phyloP scores from a whole-genome alignment of 176 grass and related monocot species.

The Bothriochloa decipiens region DNA sequence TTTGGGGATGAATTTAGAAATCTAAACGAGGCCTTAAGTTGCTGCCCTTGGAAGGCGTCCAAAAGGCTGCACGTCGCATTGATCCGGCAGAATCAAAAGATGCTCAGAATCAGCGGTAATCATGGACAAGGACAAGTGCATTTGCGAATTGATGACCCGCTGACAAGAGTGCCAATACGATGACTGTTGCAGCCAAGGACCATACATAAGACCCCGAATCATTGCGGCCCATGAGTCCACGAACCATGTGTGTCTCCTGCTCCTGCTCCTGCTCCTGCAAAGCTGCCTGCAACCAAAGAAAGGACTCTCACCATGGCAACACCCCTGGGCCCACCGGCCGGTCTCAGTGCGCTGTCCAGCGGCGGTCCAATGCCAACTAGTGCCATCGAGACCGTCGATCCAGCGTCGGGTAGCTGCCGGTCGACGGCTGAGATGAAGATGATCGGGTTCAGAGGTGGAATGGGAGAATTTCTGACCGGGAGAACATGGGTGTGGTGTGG shows the following conservation, averaged over 20 bases:
- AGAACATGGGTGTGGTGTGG: conserved; percentile 42
- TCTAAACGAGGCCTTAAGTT: too few species aligned
- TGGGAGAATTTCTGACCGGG: background rate
- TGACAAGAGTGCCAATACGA: conserved; percentile 1
- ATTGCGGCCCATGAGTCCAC: conserved; percentile 4
- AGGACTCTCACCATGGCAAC: conserved; percentile 3
- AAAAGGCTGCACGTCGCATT: background rate
- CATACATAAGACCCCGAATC: conserved; percentile 9
- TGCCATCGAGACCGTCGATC: background rate
- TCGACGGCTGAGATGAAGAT: background rate
- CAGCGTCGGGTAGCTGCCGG: background rate
- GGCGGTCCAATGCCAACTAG: background rate
- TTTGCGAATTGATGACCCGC: background rate
- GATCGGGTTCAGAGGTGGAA: background rate
- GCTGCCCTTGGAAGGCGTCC: background rate
- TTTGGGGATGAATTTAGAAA: too few species aligned
- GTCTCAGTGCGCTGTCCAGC: background rate
- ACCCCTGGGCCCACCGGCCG: background rate
- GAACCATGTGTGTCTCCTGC: conserved; percentile 22
- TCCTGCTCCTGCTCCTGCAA: background rate
- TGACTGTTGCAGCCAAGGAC: conserved; percentile 30
- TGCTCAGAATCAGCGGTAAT: background rate
- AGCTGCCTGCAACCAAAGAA: background rate
- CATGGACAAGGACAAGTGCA: background rate
- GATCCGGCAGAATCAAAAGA: background rate